phyloP scores from a whole-genome alignment of 495 filamentous ascomycete species.

The Polyplosphaeria fusca region DNA sequence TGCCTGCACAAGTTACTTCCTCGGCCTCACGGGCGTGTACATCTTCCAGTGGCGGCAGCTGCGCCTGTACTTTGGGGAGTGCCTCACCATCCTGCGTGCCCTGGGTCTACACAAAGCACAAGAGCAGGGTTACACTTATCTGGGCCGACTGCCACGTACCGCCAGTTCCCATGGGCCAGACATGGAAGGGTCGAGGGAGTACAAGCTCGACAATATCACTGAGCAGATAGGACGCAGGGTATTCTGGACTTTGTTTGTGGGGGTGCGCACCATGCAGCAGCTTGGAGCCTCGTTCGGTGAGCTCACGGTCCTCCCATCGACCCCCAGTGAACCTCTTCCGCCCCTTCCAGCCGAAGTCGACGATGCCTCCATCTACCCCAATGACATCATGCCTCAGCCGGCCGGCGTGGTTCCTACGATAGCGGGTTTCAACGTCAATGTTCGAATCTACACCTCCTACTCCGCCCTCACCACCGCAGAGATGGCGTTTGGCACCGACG shows the following conservation, averaged over 20 bases:
- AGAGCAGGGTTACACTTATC: constrained; percentile 37
- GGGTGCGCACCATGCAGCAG: constrained; percentile 64
- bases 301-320: constrained; percentile 65
- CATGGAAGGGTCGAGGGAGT: constrained; percentile 38
- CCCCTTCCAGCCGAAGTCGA: constrained; percentile 77
- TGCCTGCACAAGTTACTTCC: constrained; percentile 80
- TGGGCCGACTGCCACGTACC: constrained; percentile 9
- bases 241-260: constrained; percentile 73
- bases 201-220: constrained; percentile 60
- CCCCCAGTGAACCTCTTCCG: constrained; percentile 69
- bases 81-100: constrained; percentile 66
- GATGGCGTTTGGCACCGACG: constrained; percentile 66
- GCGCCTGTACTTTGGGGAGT: constrained; percentile 69
- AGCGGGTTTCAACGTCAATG: constrained; percentile 73
- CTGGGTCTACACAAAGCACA: constrained; percentile 58
- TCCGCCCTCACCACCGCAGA: constrained; percentile 66
- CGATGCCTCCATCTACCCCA: constrained; percentile 67
- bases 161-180: constrained; percentile 24
- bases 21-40: constrained; percentile 67
- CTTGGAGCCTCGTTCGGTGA: constrained; percentile 63
- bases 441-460: constrained; percentile 69
- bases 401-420: constrained; percentile 58
- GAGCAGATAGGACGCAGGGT: constrained; percentile 75
- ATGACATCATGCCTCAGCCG: constrained; percentile 62
- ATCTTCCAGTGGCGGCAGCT: constrained; percentile 64